Evolutionary conservation across 2,329 filamentous ascomycete genomes (phyloP).

Genomic region (Verticillium tricorpus): DNA sequence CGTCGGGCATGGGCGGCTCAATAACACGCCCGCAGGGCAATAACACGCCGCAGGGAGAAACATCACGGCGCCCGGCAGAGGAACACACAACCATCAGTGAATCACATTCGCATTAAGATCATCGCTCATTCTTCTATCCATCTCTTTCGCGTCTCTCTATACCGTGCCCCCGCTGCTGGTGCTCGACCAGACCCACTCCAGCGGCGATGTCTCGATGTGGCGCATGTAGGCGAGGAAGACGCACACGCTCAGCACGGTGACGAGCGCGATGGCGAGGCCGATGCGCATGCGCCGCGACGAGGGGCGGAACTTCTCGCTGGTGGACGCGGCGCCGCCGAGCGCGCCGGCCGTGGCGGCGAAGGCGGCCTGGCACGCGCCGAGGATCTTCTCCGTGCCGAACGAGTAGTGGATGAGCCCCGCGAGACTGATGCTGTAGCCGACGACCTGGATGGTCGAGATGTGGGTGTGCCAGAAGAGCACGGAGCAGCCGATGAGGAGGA

Average conservation of each 20-base stretch:
- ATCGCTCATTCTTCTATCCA: neutral
- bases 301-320: neutral
- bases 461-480: constrained; percentile 78
- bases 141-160: neutral
- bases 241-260: neutral
- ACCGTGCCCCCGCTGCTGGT: neutral
- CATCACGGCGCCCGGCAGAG: neutral
- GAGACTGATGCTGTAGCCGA: constrained; percentile 66
- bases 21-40: neutral
- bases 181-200: neutral
- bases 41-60: neutral
- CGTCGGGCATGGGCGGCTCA: no score
- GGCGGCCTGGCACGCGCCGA: neutral
- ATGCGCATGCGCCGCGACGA: neutral
- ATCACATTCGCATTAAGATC: neutral
- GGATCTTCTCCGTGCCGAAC: constrained; percentile 7
- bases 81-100: neutral
- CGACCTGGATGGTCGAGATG: constrained; percentile 70
- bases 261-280: neutral
- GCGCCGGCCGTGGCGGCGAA: neutral
- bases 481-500: constrained; percentile 71
- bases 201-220: neutral
- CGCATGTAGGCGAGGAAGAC: neutral
- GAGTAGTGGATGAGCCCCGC: neutral
- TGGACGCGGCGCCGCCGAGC: neutral